Conservation (phyloP, 2,329 filamentous ascomycete genomes). For the Coniosporium tulheliwenetii region DNA sequence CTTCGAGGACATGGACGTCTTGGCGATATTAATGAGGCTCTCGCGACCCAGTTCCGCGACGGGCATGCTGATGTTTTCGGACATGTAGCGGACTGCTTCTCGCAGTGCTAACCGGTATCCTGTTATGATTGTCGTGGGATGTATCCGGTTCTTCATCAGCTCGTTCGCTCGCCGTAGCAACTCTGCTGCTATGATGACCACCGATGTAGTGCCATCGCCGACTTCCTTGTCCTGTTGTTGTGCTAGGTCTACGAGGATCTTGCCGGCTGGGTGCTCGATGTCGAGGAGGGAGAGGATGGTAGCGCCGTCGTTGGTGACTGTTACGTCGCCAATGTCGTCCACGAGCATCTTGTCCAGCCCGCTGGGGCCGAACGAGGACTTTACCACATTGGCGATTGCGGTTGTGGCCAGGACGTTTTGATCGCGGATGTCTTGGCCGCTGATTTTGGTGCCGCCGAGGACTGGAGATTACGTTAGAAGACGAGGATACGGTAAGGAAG, state of each 20-base stretch:
- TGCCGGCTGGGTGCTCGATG: slow-evolving; percentile 94
- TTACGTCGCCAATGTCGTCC: slow-evolving; percentile 98
- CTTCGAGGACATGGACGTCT: slow-evolving; percentile 98
- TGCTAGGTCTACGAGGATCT: slow-evolving; percentile 93
- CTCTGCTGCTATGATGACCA: slow-evolving; percentile 93
- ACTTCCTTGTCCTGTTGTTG: slow-evolving; percentile 99
- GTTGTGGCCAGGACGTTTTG: slow-evolving; percentile 96
- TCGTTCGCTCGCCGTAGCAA: slow-evolving; percentile 88
- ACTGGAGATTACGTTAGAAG: slow-evolving; percentile 31
- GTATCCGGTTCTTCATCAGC: slow-evolving; percentile 98
- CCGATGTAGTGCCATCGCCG: slow-evolving; percentile 93
- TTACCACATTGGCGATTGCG: slow-evolving; percentile 96
- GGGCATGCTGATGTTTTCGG: slow-evolving; percentile 93
- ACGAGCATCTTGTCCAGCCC: slow-evolving; percentile 99
- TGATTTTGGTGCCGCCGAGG: slow-evolving; percentile 94
- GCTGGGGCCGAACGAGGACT: slow-evolving; percentile 94
- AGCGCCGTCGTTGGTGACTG: slow-evolving; percentile 95
- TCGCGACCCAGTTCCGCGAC: slow-evolving; percentile 84
- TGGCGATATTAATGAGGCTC: slow-evolving; percentile 85
- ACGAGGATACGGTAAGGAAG: slow-evolving; percentile 9
- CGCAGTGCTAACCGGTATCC: slow-evolving; percentile 90
- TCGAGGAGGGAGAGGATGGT: slow-evolving; percentile 92
- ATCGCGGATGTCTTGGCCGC: slow-evolving; percentile 87
- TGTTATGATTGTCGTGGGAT: slow-evolving; percentile 97
- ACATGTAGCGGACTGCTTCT: slow-evolving; percentile 97